Base-by-base conservation (phyloP, 1,284 basidiomycete species). In the Puccinia polysora region DNA sequence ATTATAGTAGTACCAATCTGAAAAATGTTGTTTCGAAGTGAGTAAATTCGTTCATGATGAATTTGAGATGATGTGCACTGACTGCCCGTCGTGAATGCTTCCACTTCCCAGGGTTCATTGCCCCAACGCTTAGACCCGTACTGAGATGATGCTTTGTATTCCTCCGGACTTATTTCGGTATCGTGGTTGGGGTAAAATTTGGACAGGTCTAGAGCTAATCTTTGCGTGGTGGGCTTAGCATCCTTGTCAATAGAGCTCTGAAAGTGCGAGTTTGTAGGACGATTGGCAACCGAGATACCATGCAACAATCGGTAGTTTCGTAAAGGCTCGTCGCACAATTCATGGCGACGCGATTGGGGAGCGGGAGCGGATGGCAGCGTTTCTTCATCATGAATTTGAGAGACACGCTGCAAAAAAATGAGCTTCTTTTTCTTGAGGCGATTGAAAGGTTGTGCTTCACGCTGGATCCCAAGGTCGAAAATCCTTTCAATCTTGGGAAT, bases 371-470 rank as follows among this genome's bases (percentile, higher is more conserved):
- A 36, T 60, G 34, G 15, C 12, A 14, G 23, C 45, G 43, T 40
- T 59, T 38, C 30, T 20, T 14, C 23, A 18, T 49, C 28, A 56
- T 38, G 38, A 23, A 47, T 40, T 36, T 50, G 40, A 23, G 67
- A 43, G 30, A 70, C 40, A 18, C 56, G 55, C 40, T 70, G 25
- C 28, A 59, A 25, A 23, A 59, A 25, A 6, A 40, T 20, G 8
- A 49, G 32, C 67, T 70, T 70, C 56, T 76, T 74, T 34, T 78
- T 76, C 74, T 79, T 77, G 62, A 80, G 75, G 12, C 79, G 77
- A 34, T 78, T 77, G 53, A 78, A 70, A 15, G 79, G 79, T 45
- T 75, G 74, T 53, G 76, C 79, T 58, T 75, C 73, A 47, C 79
- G 76, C 1, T 76, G 75, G 58, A 80, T 79, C 43, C 79, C 79